Conservation (phyloP, 2,329 filamentous ascomycete genomes). For the Trichoderma sp. region DNA sequence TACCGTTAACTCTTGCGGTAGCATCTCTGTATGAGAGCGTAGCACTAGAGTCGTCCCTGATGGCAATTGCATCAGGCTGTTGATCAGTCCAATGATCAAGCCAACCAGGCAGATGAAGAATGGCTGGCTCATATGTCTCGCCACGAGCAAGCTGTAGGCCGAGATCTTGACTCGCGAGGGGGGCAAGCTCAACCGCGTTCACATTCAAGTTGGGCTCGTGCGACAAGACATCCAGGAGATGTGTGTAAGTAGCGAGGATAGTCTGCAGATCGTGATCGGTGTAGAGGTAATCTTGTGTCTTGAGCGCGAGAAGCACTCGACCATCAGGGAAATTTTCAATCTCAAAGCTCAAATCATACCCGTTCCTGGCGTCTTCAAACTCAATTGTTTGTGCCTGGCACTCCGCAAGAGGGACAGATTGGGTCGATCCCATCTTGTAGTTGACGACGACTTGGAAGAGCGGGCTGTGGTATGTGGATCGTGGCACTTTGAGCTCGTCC, state of each 20-base stretch:
- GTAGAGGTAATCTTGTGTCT: not conserved
- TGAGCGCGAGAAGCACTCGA: slow-evolving; percentile 9
- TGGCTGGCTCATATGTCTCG: not conserved
- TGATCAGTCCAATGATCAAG: not conserved
- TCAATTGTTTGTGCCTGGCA: slow-evolving; percentile 23
- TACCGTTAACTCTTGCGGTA: not conserved
- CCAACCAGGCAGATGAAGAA: not conserved
- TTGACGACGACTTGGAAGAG: slow-evolving; percentile 49
- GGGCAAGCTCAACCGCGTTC: not conserved
- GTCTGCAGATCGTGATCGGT: not conserved
- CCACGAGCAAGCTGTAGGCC: not conserved
- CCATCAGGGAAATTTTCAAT: slow-evolving; percentile 20
- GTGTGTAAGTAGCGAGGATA: slow-evolving; percentile 14
- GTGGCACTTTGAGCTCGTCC: slow-evolving; percentile 39
- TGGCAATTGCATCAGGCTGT: not conserved
- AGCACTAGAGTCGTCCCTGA: not conserved
- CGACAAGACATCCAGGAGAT: slow-evolving; percentile 17
- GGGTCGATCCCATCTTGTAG: slow-evolving; percentile 38
- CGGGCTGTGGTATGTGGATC: slow-evolving; percentile 40
- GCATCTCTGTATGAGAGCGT: not conserved
- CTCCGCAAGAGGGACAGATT: slow-evolving; percentile 29
- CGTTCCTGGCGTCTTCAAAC: slow-evolving; percentile 26
- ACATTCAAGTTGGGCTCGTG: not conserved
- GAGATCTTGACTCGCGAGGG: not conserved
- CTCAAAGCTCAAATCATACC: slow-evolving; percentile 24